A percentile compares a stretch with the other conserved stretches of the same genome.
phyloP scores from a whole-genome alignment of 768 basidiomycete genomes.

The Trametes cinnabarina region DNA sequence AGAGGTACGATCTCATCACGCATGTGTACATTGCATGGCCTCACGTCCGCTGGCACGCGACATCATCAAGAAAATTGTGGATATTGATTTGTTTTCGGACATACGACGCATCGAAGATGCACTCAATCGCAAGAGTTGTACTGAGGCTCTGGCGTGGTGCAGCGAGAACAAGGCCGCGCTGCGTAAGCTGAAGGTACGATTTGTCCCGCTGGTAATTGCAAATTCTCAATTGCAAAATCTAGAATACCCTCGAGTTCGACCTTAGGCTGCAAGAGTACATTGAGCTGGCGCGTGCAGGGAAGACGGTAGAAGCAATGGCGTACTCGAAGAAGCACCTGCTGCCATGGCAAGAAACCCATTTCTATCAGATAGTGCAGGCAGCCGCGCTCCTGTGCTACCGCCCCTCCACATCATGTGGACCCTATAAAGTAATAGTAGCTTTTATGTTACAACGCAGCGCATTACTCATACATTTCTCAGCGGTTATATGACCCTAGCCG shows the following conservation, averaged over 20 bases:
- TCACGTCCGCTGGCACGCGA: not conserved
- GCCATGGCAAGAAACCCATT: conserved; percentile 80
- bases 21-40: not conserved
- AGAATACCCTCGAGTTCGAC: conserved; percentile 96
- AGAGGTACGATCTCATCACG: conserved; percentile 52
- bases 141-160: conserved; percentile 93
- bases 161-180: conserved; percentile 93
- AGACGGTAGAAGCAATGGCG: conserved; percentile 72
- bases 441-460: not conserved
- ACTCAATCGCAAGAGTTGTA: conserved; percentile 69
- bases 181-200: conserved; percentile 79
- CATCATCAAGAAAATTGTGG: conserved; percentile 68
- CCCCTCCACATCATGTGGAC: conserved; percentile 65
- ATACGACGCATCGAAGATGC: conserved; percentile 85
- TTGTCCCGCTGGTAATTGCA: not conserved
- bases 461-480: conserved; percentile 38
- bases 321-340: conserved; percentile 82
- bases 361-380: conserved; percentile 72
- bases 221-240: not conserved
- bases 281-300: conserved; percentile 73
- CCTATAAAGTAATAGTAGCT: conserved; percentile 64
- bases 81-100: conserved; percentile 89
- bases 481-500: conserved; percentile 78
- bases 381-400: conserved; percentile 74
- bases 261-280: conserved; percentile 95